phyloP scores from a whole-genome alignment of 2,329 filamentous ascomycete genomes.

The Ophiocordyceps camponoti-floridani region DNA sequence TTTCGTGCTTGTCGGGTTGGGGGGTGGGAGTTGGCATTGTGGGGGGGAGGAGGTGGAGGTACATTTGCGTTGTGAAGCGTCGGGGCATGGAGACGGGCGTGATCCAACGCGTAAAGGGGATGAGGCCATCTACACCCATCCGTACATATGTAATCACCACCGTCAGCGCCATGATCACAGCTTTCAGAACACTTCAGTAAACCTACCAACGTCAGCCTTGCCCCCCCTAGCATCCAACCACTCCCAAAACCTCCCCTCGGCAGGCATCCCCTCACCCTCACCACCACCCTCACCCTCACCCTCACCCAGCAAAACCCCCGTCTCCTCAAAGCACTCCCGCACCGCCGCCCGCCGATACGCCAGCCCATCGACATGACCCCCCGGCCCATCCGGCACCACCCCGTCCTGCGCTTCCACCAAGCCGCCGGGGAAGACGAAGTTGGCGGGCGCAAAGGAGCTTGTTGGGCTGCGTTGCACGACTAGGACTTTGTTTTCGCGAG shows the following conservation, averaged over 20 bases:
- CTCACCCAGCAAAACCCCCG: slow-evolving; percentile 67
- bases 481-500: slow-evolving; percentile 71
- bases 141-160: too few relatives aligned
- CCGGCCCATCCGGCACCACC: slow-evolving; percentile 24
- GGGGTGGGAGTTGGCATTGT: background rate
- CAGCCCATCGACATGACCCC: slow-evolving; percentile 50
- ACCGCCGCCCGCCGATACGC: slow-evolving; percentile 72
- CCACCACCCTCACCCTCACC: too few relatives aligned
- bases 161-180: background rate
- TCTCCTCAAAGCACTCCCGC: slow-evolving; percentile 89
- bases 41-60: slow-evolving; percentile 68
- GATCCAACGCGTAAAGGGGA: slow-evolving; percentile 84
- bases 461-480: slow-evolving; percentile 73
- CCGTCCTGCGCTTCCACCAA: slow-evolving; percentile 72
- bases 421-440: slow-evolving; percentile 84
- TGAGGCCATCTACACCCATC: slow-evolving; percentile 29
- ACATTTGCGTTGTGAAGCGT: slow-evolving; percentile 93
- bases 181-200: slow-evolving; percentile 18
- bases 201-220: slow-evolving; percentile 45
- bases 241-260: slow-evolving; percentile 41
- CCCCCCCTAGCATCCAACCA: slow-evolving; percentile 42
- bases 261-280: slow-evolving; percentile 9
- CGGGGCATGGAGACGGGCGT: slow-evolving; percentile 57
- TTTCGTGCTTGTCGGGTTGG: background rate
- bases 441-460: slow-evolving; percentile 71